These are phyloP conservation scores for Clarkia xantiana DNA, from an alignment of 345 rosid species.

Conservation along the genomic window DNA sequence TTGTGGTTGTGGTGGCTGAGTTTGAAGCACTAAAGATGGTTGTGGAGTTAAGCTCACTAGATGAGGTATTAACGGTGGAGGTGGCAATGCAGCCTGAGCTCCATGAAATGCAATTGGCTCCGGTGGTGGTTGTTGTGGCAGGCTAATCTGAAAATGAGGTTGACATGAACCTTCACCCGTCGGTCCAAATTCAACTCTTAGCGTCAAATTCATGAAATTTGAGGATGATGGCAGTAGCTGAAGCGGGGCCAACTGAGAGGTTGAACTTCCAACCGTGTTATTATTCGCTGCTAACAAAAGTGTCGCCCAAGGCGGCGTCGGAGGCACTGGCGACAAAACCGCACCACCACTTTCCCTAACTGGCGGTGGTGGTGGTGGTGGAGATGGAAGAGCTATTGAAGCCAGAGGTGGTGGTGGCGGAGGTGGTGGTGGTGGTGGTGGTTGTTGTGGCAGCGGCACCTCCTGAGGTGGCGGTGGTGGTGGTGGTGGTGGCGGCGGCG, in stretches of 20 bases:
- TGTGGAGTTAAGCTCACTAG: constrained; percentile 3
- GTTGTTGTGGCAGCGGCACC: constrained; percentile 14
- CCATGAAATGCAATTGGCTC: no score
- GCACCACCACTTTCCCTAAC: constrained; percentile 19
- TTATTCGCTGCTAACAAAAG: not conserved
- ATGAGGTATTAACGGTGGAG: constrained; percentile 10
- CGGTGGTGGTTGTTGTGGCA: no score
- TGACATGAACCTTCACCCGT: no score
- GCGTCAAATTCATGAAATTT: no score
- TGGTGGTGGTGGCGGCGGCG: constrained; percentile 22
- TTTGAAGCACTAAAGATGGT: not conserved
- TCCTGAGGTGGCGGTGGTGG: constrained; percentile 13
- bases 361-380: constrained; percentile 22
- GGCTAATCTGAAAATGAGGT: no score
- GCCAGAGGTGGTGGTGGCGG: constrained; percentile 10
- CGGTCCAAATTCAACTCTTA: no score
- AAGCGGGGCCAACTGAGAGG: no score
- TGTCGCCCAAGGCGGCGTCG: constrained; percentile 38
- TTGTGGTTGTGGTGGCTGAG: no score
- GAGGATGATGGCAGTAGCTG: no score
- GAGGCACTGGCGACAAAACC: constrained; percentile 30
- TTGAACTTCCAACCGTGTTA: no score
- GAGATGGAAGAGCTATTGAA: constrained; percentile 23
- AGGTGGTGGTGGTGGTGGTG: constrained; percentile 15
- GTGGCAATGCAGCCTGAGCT: no score